Base-by-base conservation (phyloP, 2,329 filamentous ascomycete species). In the Incumbomyces lentus region DNA sequence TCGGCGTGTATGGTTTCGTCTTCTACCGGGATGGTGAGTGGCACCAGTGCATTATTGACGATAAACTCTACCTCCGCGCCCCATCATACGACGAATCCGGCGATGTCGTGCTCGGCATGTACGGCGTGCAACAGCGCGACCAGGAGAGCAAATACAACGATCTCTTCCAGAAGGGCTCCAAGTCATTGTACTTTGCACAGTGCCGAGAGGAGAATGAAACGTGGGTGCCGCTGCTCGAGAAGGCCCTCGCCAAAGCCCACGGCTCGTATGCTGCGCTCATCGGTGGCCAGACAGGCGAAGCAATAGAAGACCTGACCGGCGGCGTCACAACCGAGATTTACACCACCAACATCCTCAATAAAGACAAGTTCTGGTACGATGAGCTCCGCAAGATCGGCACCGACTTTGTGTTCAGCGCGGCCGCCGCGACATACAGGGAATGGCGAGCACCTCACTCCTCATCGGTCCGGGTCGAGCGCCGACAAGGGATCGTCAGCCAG, bases 11-110 rank as follows among this genome's bases (percentile, higher is more conserved):
- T 55, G 86, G 86, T 1, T 92, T 92, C 55, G 84, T 92, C 8
- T 90, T 92, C 59, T 78, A 85, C 62, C 76, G 86, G 52, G 76
- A 92, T 55, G 87, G 87, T 43, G 86, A 92, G 63, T 95, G 88
- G 88, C 84, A 90, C 47, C 88, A 89, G 56, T 88, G 85, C 49
- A 89, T 95, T 51, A 80, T 95, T 49, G 89, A 95, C 60, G 89
- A 95, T 64, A 93, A 94, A 65, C 73, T 95, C 3, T 93, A 86
- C 61, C 75, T 94, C 16, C 86, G 82, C 49, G 86, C 84, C 1
- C 84, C 86, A 3, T 82, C 84, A 59, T 93, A 87, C 69, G 85
- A 93, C 54, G 84, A 86, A 26, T 82, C 79, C 1, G 81, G 84
- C 42, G 75, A 84, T 61, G 83, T 88, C 59, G 78, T 85, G 33